Evolutionary conservation across 352 stramenopile species (phyloP), one percentile per base, ranked within the genome.

Genomic region (Globisporangium recalcitrans): DNA sequence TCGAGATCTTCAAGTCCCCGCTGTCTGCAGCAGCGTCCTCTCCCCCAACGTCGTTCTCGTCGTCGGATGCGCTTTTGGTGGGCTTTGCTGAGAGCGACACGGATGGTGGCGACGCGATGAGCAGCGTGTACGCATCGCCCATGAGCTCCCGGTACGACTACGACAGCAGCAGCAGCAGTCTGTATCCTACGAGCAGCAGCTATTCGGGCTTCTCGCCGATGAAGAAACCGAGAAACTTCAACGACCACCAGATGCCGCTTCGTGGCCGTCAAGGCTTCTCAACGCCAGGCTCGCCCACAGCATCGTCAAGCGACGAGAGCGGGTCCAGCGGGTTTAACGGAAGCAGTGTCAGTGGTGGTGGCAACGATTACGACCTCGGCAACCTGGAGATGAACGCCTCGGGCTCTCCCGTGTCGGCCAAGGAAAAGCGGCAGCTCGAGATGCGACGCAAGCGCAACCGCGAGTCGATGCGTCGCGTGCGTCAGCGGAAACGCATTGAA

Each of bases 401-500:
- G 2, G 38, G 42, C 40, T 61, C 55, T 27, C 44, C 56, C 29
- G 42, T 55, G 19, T 54, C 42, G 1, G 59, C 59, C 34, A 64
- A 59, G 32, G 49, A 64, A 49, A 57, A 58, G 48, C 59, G 59
- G 3, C 44, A 56, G 16, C 46, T 75, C 34, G 74, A 75, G 47
- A 44, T 55, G n/a, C 60, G 69, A 11, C 62, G 69, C 7, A 62
- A 67, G 56, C 69, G 69, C 52, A 76, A 76, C 36, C 66, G 69
- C 34, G 69, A 76, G 51, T 67, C 65, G 24, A 76, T 76, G 69
- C 66, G 60, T 4, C 69, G 66, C 31, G 65, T 67, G 48, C 65
- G 69, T 11, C 51, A 51, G 29, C 65, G 69, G 36, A 68, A 73
- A 55, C 59, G 58, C 19, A 49, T 61, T 6, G 55, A 34, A 47